These are phyloP conservation scores for Catenaria anguillulae DNA, from an alignment of 371 early-diverging fungal species.

Conservation along the genomic window DNA sequence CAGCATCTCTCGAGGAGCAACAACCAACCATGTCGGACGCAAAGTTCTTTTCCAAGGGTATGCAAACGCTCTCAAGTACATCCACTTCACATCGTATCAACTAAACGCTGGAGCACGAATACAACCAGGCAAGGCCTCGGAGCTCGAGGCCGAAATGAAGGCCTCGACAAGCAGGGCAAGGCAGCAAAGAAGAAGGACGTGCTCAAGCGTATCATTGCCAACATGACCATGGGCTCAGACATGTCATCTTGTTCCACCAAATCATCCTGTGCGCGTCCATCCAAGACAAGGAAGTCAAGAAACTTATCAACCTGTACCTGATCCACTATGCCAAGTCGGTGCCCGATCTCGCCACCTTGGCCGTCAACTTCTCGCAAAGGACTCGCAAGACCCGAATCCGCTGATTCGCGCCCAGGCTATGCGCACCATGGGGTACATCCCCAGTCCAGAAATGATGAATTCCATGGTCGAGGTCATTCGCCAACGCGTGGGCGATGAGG, in stretches of 20 bases:
- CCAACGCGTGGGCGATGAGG: slow-evolving; percentile 36
- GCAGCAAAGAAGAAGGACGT: slow-evolving; percentile 71
- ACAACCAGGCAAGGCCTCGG: background rate
- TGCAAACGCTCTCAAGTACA: too few relatives aligned
- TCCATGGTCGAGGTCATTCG: slow-evolving; percentile 22
- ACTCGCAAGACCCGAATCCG: slow-evolving; percentile 72
- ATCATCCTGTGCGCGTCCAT: slow-evolving; percentile 45
- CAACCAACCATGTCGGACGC: background rate
- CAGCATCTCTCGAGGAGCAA: too few relatives aligned
- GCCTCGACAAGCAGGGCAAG: slow-evolving; percentile 68
- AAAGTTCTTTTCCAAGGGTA: background rate
- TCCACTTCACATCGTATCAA: too few relatives aligned
- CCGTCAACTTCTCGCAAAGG: slow-evolving; percentile 52
- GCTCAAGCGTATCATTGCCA: slow-evolving; percentile 90
- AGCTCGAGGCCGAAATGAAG: slow-evolving; percentile 1
- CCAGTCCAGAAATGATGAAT: slow-evolving; percentile 28
- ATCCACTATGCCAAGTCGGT: slow-evolving; percentile 73
- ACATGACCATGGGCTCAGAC: slow-evolving; percentile 98
- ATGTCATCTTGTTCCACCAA: slow-evolving; percentile 72
- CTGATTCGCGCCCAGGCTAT: slow-evolving; percentile 63
- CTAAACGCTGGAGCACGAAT: too few relatives aligned
- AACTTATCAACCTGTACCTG: slow-evolving; percentile 81
- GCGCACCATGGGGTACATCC: slow-evolving; percentile 70
- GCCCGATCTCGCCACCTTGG: slow-evolving; percentile 77
- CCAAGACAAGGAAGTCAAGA: slow-evolving; percentile 60